Conservation (phyloP, 257 asterid species). For the Plantago major region DNA sequence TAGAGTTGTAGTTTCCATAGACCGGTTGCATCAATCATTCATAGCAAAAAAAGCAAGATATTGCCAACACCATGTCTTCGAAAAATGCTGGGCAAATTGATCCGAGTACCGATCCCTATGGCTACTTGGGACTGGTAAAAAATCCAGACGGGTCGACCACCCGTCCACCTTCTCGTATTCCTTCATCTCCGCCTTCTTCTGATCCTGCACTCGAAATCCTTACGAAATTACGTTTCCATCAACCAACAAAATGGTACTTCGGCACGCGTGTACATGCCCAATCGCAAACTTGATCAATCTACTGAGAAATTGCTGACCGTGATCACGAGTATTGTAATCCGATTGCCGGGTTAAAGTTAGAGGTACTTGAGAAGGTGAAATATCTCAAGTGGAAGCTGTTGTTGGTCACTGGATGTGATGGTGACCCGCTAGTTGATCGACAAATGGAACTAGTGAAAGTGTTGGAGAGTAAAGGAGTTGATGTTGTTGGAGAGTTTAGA, state of each 20-base stretch:
- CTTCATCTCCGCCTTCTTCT: constrained; percentile 16
- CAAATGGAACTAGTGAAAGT: constrained; percentile 25
- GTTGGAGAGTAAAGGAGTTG: constrained; percentile 31
- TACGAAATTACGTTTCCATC: constrained; percentile 33
- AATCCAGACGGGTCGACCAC: constrained; percentile 36
- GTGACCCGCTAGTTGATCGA: constrained; percentile 43
- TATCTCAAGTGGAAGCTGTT: constrained; percentile 25
- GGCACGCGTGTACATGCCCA: constrained; percentile 37
- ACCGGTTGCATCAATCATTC: too few species aligned
- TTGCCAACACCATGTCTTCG: too few species aligned
- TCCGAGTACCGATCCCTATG: constrained; percentile 27
- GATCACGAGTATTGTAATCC: constrained; percentile 46
- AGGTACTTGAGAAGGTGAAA: constrained; percentile 18
- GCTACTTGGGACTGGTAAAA: constrained; percentile 23
- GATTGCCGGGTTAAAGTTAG: constrained; percentile 4
- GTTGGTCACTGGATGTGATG: constrained; percentile 29
- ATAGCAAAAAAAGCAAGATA: too few species aligned
- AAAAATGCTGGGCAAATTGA: constrained; percentile 7
- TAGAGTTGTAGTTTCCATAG: too few species aligned
- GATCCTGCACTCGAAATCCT: constrained; percentile 24
- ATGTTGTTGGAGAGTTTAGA: constrained; percentile 21
- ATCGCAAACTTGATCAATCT: not conserved
- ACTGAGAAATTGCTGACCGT: constrained; percentile 29
- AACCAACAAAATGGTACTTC: constrained; percentile 23
- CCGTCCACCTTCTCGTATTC: not conserved